Evolutionary conservation across 192 early-diverging fungal species (phyloP).

Genomic region (Haplosporangium gracile): DNA sequence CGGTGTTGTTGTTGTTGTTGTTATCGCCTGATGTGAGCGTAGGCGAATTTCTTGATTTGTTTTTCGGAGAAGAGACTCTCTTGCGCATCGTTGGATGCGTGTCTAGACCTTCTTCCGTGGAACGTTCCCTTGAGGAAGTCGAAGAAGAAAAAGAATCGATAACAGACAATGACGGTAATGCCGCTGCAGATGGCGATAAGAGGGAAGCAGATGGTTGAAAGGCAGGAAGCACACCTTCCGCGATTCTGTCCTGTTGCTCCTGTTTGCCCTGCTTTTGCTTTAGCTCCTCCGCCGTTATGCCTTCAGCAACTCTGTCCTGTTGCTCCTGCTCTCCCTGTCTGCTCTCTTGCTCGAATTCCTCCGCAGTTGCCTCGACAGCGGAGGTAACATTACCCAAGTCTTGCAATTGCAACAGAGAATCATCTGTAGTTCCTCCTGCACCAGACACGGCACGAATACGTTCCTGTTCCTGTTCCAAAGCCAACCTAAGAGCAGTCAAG

Average conservation of each 20-base stretch:
- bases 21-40: not conserved
- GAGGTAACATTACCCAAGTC: constrained; percentile 18
- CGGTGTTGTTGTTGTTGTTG: not conserved
- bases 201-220: too few species aligned
- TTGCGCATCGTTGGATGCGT: not conserved
- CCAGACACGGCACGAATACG: not conserved
- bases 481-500: not conserved
- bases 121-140: not conserved
- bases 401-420: constrained; percentile 6
- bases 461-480: constrained; percentile 17
- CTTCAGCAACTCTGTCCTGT: not conserved
- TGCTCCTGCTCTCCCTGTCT: not conserved
- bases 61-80: not conserved
- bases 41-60: not conserved
- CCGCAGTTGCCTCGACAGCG: constrained; percentile 1
- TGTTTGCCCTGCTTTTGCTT: not conserved
- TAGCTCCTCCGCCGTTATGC: too few species aligned
- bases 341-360: not conserved
- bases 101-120: not conserved
- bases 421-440: not conserved
- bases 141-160: too few species aligned
- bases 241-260: not conserved
- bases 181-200: too few species aligned
- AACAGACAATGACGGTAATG: too few species aligned
- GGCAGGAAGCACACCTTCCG: too few species aligned